Conservation (phyloP, 2,329 filamentous ascomycete species). For the Blumeriella jaapii region DNA sequence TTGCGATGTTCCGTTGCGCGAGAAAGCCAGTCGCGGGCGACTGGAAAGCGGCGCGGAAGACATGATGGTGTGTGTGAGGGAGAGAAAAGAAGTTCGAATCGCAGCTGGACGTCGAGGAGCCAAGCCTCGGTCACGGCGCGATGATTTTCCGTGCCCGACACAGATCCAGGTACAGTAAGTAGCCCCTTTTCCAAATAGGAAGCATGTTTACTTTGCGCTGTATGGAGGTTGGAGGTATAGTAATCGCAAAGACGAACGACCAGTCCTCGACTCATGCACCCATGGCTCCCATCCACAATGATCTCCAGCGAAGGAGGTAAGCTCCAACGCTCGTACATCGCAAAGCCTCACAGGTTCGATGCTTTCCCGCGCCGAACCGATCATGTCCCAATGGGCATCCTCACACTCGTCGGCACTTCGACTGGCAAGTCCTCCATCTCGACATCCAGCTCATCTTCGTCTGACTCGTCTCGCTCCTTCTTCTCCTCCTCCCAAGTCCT, state of each 20-base stretch:
- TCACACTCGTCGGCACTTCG: neutral
- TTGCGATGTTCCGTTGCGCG: constrained; percentile 18
- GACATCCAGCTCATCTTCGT: constrained; percentile 10
- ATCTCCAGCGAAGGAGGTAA: too few relatives aligned
- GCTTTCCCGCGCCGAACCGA: too few relatives aligned
- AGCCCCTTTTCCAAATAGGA: too few relatives aligned
- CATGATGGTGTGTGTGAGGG: constrained; percentile 19
- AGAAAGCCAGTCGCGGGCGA: constrained; percentile 19
- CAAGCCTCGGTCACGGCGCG: neutral
- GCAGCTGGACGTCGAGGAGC: neutral
- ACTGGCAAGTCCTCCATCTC: constrained; percentile 6
- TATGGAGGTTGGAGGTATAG: too few relatives aligned
- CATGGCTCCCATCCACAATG: too few relatives aligned
- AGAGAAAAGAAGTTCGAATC: neutral
- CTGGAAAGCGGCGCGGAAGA: constrained; percentile 18
- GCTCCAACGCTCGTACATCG: neutral
- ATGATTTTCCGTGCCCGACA: neutral
- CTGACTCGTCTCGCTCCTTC: constrained; percentile 10
- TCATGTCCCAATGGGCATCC: constrained; percentile 1
- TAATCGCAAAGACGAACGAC: too few relatives aligned
- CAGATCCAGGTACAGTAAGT: too few relatives aligned
- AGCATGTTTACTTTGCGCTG: too few relatives aligned
- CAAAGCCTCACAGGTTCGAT: neutral
- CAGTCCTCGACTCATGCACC: too few relatives aligned
- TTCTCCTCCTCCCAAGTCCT: constrained; percentile 11